Conservation (phyloP, 2,329 filamentous ascomycete genomes). For the Neospermospora avenae region DNA sequence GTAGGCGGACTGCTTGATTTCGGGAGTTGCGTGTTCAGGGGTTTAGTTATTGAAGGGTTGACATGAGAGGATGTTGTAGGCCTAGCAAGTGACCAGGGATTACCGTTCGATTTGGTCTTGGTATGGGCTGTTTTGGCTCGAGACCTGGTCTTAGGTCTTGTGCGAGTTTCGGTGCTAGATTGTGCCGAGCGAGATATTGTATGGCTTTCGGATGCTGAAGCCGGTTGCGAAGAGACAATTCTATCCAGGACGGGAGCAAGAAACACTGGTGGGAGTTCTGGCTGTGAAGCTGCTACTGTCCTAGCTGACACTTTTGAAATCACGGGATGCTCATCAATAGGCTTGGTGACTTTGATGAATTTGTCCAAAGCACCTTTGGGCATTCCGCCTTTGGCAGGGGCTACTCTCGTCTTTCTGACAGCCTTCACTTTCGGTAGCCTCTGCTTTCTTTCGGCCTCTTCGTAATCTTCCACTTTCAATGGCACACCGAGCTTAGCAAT, state of each 20-base stretch:
- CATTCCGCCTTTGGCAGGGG: slow-evolving; percentile 26
- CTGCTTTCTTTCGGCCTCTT: slow-evolving; percentile 38
- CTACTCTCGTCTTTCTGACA: slow-evolving; percentile 25
- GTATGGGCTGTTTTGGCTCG: slow-evolving; percentile 3
- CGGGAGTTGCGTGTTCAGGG: background rate
- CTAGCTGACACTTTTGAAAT: slow-evolving; percentile 8
- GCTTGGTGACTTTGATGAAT: slow-evolving; percentile 34
- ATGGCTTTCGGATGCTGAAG: background rate
- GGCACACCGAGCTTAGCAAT: slow-evolving; percentile 64
- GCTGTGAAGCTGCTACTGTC: slow-evolving; percentile 14
- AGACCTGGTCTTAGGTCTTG: background rate
- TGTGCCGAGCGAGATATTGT: slow-evolving; percentile 2
- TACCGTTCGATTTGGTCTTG: slow-evolving; percentile 17
- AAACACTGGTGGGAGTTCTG: slow-evolving; percentile 21
- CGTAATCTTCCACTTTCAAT: slow-evolving; percentile 62
- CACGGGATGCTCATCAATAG: slow-evolving; percentile 5
- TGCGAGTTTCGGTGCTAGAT: slow-evolving; percentile 4
- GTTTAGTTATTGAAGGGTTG: slow-evolving; percentile 12
- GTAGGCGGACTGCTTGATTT: background rate
- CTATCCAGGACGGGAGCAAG: slow-evolving; percentile 23
- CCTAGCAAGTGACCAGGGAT: slow-evolving; percentile 17
- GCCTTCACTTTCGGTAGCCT: slow-evolving; percentile 28
- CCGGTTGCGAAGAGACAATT: background rate
- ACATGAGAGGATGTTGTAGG: slow-evolving; percentile 8
- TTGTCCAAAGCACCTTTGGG: slow-evolving; percentile 35